These are phyloP conservation scores for Noccaea bulbosa DNA, from an alignment of 345 rosid genomes.

Conservation along the genomic window DNA sequence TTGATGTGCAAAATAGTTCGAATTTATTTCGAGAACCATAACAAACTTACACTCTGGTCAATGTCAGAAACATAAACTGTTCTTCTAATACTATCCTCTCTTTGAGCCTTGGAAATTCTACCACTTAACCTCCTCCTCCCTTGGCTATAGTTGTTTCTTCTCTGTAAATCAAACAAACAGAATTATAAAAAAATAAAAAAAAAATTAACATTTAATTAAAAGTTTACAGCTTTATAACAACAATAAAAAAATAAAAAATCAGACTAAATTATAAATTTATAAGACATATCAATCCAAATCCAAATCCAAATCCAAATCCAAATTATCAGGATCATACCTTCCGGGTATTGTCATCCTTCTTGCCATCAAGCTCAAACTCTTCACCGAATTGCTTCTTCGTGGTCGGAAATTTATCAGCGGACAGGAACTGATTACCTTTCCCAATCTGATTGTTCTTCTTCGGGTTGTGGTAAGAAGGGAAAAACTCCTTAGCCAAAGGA, in stretches of 20 bases:
- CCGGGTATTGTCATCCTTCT: conserved; percentile 37
- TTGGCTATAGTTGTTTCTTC: conserved; percentile 62
- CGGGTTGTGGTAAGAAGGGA: conserved; percentile 61
- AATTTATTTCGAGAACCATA: background rate
- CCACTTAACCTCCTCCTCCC: conserved; percentile 67
- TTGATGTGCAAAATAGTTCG: background rate
- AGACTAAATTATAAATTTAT: background rate
- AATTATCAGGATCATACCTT: conserved; percentile 33
- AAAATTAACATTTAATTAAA: conserved; percentile 2
- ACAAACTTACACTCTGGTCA: conserved; percentile 48
- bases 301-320: background rate
- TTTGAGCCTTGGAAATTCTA: conserved; percentile 51
- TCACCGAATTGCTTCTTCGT: conserved; percentile 42
- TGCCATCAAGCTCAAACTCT: conserved; percentile 39
- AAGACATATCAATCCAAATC: background rate
- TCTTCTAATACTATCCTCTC: conserved; percentile 63
- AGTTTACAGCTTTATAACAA: conserved; percentile 10
- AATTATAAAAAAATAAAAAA: too few relatives aligned
- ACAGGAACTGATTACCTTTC: conserved; percentile 39
- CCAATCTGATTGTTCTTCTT: conserved; percentile 42
- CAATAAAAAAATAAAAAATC: conserved; percentile 7
- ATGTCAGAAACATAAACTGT: conserved; percentile 50
- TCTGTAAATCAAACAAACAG: conserved; percentile 49
- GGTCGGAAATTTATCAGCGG: conserved; percentile 44
- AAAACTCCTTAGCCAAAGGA: conserved; percentile 82